These are phyloP conservation scores for Dendrobium nobile DNA, from an alignment of 106 monocot genomes.

Conservation along the genomic window DNA sequence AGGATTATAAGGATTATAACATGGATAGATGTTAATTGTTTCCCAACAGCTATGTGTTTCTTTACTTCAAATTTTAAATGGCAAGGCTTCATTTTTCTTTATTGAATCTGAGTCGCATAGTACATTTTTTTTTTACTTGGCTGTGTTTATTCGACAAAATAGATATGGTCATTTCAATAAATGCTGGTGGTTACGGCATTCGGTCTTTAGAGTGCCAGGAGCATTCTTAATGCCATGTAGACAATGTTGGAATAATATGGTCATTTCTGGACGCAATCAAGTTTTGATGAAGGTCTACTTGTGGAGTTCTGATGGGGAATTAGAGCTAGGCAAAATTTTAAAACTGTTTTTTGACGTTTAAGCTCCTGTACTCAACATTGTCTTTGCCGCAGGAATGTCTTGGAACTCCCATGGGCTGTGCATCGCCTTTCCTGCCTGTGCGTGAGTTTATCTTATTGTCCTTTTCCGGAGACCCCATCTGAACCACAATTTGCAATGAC, in stretches of 20 bases:
- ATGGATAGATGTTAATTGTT: not conserved
- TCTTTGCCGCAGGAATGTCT: conserved; percentile 95
- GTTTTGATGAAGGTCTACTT: conserved; percentile 12
- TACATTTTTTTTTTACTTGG: not conserved
- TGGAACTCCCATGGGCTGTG: conserved; percentile 59
- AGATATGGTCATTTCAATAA: not conserved
- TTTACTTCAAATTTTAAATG: not conserved
- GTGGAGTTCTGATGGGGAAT: conserved; percentile 21
- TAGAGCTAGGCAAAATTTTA: conserved; percentile 21
- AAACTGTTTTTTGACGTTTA: conserved; percentile 32
- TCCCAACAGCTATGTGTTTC: not conserved
- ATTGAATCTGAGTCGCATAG: not conserved
- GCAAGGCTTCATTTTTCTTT: not conserved
- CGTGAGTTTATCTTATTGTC: conserved; percentile 43
- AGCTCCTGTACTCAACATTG: conserved; percentile 65
- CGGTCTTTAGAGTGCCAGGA: not conserved
- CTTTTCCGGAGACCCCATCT: conserved; percentile 42
- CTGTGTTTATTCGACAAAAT: not conserved
- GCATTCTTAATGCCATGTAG: not conserved
- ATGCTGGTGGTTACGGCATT: not conserved
- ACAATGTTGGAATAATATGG: not conserved
- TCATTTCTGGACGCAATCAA: conserved; percentile 9
- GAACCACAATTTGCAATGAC: conserved; percentile 57
- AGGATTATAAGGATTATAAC: not conserved
- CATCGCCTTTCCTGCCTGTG: conserved; percentile 55